Base-by-base conservation (phyloP, 2,329 filamentous ascomycete genomes). In the Knoxdaviesia proteae region DNA sequence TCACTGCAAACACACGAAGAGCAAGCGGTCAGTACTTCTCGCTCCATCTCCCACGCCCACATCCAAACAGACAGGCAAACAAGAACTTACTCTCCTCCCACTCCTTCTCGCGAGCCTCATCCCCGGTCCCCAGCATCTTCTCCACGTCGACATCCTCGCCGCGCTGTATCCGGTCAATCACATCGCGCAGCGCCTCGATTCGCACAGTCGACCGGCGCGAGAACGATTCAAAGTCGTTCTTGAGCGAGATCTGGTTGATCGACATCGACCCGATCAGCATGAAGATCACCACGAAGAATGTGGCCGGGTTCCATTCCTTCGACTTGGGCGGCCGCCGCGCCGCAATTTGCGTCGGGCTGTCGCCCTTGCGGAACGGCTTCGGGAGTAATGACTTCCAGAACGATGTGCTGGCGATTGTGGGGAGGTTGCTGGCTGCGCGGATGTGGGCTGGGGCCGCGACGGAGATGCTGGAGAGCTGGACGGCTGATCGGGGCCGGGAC, bases 231-330 rank as follows among this genome's bases (percentile, higher is more conserved):
- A 77, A 80, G 41, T 87, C 78, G 51, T 81, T 82, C 52, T 78
- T 80, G 52, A 96, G 58, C 34, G 77, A 69, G 53, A 98, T 79
- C 68, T 90, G 82, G 53, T 94, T 83, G 51, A 98, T 94, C 9
- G 88, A 83, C 68, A 94, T 93, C 47, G 84, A 94, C 4, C 92
- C 92, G 49, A 96, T 88, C 48, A 96, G 69, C 36, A 86, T 65
- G 53, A 86, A 86, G 48, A 88, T 83, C 51, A 77, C 65, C 50
- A 88, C 83, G 57, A 78, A 90, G 53, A 84, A 88, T 0, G 78
- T 86, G 20, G 80, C 80, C 3, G 83, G 81, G 51, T 88, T 88
- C 77, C 79, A 83, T 50, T 75, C 71, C 53, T 72, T 78, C 10
- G 68, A 61, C 49, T 67, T 71, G 30, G 53, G 43, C 52, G 57